These are phyloP conservation scores for Apiospora malaysiana DNA, from an alignment of 2,329 filamentous ascomycete species.

Conservation along the genomic window DNA sequence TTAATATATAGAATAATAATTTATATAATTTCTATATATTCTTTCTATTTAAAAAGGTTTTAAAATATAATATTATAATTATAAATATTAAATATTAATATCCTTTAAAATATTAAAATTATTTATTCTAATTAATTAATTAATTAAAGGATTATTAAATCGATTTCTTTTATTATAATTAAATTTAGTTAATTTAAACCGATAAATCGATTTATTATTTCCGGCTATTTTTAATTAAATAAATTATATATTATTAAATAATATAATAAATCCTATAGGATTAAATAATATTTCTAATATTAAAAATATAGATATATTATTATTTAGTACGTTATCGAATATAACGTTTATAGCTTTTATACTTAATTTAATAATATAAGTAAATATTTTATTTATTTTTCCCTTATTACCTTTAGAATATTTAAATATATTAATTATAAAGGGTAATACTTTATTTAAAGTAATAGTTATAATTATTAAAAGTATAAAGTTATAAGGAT, in stretches of 20 bases:
- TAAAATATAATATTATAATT: background rate
- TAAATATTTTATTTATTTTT: background rate
- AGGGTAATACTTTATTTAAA: background rate
- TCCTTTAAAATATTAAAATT: background rate
- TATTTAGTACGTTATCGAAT: background rate
- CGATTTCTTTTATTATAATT: background rate
- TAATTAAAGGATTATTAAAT: too few species aligned
- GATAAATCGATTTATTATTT: too few species aligned
- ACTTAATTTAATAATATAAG: background rate
- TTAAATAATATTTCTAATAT: background rate
- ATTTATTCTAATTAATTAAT: background rate
- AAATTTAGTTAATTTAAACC: background rate
- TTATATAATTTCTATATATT: background rate
- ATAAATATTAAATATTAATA: background rate
- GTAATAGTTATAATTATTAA: background rate
- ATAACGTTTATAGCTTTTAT: background rate
- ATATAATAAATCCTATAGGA: background rate
- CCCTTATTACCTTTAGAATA: too few species aligned
- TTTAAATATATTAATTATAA: background rate
- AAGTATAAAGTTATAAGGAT: background rate
- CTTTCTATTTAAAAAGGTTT: background rate
- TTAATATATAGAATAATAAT: background rate
- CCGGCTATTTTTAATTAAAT: background rate
- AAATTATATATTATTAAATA: background rate
- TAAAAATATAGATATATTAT: slow-evolving; percentile 20